Conservation (phyloP, 2,329 filamentous ascomycete species). For the Curvularia lunata region DNA sequence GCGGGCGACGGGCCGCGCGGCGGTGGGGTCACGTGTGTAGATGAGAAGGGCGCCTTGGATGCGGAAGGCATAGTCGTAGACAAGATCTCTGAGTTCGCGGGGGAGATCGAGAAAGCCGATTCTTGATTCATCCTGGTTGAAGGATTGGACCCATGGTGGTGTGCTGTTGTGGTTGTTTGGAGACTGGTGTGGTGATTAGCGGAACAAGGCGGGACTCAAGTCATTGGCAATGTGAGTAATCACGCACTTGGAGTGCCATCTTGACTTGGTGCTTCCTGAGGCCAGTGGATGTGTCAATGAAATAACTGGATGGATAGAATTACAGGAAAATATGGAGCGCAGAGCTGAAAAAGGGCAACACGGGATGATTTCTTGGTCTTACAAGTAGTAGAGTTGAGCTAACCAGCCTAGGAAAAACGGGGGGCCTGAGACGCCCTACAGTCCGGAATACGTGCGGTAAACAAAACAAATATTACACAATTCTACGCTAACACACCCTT, state of each 20-base stretch:
- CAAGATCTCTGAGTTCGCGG: constrained; percentile 38
- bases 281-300: not conserved
- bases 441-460: not conserved
- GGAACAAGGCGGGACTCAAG: no score
- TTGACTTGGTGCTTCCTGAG: not conserved
- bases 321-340: not conserved
- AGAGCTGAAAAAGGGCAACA: not conserved
- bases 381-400: not conserved
- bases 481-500: not conserved
- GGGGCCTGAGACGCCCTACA: not conserved
- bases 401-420: not conserved
- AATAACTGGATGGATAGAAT: not conserved
- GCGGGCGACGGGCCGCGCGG: constrained; percentile 19
- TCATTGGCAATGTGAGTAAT: not conserved
- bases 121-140: constrained; percentile 1
- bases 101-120: constrained; percentile 41
- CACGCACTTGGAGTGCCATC: constrained; percentile 4
- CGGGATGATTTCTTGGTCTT: constrained; percentile 1
- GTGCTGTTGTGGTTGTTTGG: not conserved
- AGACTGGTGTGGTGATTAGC: not conserved
- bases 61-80: constrained; percentile 33
- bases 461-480: not conserved
- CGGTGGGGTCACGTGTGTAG: constrained; percentile 28
- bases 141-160: constrained; percentile 2
- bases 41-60: constrained; percentile 40